Base-by-base conservation (phyloP, 2,329 filamentous ascomycete genomes). In the Trichoderma cornu-damae region DNA sequence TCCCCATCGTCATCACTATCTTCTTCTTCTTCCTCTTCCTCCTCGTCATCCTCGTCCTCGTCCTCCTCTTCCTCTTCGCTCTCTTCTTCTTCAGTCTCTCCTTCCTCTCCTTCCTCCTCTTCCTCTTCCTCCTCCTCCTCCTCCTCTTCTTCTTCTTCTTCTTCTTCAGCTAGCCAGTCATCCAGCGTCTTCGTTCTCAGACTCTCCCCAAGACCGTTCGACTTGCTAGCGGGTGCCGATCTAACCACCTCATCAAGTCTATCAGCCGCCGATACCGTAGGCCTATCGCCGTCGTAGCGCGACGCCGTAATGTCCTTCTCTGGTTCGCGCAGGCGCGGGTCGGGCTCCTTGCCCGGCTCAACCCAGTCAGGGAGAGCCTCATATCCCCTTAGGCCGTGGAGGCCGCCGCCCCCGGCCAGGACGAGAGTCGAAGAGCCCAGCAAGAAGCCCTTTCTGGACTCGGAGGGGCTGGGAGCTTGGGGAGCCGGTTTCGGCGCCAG, bases 401-500 rank as follows among this genome's bases (percentile, higher is more conserved):
- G 72, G 3, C 87, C 88, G 5, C 84, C 84, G 6, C 89, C 88
- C 1, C 86, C 85, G 1, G 89, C 91, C 9, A 97, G 77, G 0
- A 96, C 88, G 0, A 97, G 80, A 14, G 90, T 93, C 1, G 93
- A 84, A 2, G 90, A 94, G 9, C 94, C 94, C 0, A 99, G 79
- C 1, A 87, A 78, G 58, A 93, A 87, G 0, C 84, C 86, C 62
- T 86, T 89, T 32, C 92, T 83, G 2, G 83, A 85, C 68, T 96
- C 92, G 0, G 90, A 96, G 0, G 94, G 94, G 59, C 89, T 96
- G 0, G 91, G 91, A 0, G 89, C 88, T 60, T 96, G 90, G 0
- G 94, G 94, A 0, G 94, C 90, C 0, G 94, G 93, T 69, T 99
- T 99, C 0, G 94, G 92, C 0, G 94, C 94, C 1, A 97, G 81